These are phyloP conservation scores for Candolleomyces eurysporus DNA, from an alignment of 768 basidiomycete genomes.

Conservation along the genomic window DNA sequence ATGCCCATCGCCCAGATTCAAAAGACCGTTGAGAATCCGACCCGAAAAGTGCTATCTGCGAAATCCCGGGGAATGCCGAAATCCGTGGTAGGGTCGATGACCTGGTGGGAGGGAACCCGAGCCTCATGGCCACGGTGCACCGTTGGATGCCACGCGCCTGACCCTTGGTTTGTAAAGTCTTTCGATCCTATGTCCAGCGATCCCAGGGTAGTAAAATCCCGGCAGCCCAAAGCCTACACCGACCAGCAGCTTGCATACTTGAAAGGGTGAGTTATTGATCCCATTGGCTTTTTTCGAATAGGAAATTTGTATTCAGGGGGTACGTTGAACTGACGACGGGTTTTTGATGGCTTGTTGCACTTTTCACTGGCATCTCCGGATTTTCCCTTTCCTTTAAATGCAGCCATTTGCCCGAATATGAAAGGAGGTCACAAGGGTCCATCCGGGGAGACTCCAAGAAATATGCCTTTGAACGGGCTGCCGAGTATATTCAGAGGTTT, in stretches of 20 bases:
- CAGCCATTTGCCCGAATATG: slow-evolving; percentile 55
- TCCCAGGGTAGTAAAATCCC: slow-evolving; percentile 65
- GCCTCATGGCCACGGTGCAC: not conserved
- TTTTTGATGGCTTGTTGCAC: no score
- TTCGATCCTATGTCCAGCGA: slow-evolving; percentile 41
- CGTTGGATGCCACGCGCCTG: slow-evolving; percentile 5
- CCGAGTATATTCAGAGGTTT: slow-evolving; percentile 58
- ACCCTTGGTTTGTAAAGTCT: slow-evolving; percentile 16
- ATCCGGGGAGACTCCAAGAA: slow-evolving; percentile 70
- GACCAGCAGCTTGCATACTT: slow-evolving; percentile 62
- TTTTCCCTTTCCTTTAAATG: not conserved
- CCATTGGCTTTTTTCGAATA: not conserved
- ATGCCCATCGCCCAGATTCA: slow-evolving; percentile 6
- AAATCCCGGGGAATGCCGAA: slow-evolving; percentile 15
- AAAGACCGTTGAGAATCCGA: not conserved
- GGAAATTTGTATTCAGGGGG: no score
- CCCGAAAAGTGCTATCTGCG: not conserved
- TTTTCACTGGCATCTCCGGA: not conserved
- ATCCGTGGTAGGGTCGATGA: not conserved
- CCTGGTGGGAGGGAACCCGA: no score
- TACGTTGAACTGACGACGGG: no score
- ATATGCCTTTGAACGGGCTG: slow-evolving; percentile 60
- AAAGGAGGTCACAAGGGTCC: slow-evolving; percentile 55
- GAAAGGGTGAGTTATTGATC: slow-evolving; percentile 35
- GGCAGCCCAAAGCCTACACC: slow-evolving; percentile 63